Evolutionary conservation across 148 eudicot species (phyloP), one percentile per base, ranked within the genome.

Genomic region (Oxyria digyna): DNA sequence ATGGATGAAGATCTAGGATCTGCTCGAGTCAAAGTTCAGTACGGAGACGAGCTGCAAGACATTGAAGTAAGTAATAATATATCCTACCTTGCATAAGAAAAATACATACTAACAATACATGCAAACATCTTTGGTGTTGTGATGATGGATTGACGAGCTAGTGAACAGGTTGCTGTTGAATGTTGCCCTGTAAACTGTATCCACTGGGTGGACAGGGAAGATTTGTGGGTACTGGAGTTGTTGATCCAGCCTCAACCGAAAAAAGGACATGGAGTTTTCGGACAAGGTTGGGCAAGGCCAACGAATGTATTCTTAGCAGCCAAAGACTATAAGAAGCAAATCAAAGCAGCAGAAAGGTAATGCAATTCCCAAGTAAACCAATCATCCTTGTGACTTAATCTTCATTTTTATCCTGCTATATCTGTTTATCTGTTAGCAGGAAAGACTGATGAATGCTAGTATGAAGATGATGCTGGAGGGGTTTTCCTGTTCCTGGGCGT

Each of bases 211-310:
- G 75, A 85, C 14, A 71, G 78, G 69, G 86, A 85, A 71, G 83
- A 80, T 7, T 57, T 85, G 63, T 40, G 40, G 43, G 76, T 75
- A 48, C 84, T 80, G 10, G 89, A 85, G 75, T 67, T 76, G 67
- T 45, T 85, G 38, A 78, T 32, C 20, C 68, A 35, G 73, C 89
- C 89, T 67, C 79, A 72, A 64, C 84, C 74, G 2, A 85, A 74
- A 66, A 66, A 75, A 62, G 89, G 89, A 8, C 50, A 80, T 50
- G 89, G 89, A 3, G 67, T 85, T 23, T 85, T 69, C 13, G 89
- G 86, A 59, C 89, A 85, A 73, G 86, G 86, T 49, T 85, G 86
- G 89, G 89, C 80, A 73, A 80, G 83, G 57, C 86, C 86, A 32
- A 72, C 71, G 37, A 75, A 82, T 42, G 78, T 85, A 24, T 85